Percentiles rank a stretch among this genome's conserved stretches.
Evolutionary conservation across 805 yeast genomes (phyloP).

Genomic region (Starmerella floricola): DNA sequence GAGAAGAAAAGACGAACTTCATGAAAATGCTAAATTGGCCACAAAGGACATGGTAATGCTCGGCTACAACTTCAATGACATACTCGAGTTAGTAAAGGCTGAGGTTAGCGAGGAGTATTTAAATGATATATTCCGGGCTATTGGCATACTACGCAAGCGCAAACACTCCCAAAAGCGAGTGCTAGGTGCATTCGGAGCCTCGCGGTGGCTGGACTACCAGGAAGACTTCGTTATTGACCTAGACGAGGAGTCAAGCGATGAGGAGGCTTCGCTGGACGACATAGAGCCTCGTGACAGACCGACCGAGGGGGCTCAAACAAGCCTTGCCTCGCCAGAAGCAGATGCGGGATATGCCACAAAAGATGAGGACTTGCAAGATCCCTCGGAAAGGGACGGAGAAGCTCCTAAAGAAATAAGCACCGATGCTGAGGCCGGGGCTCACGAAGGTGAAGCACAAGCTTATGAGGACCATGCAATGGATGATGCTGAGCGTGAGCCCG

Average conservation of each 20-base stretch:
- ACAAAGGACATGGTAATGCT: constrained; percentile 19
- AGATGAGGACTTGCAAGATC: background rate
- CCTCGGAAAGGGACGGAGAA: no score
- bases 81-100: constrained; percentile 9
- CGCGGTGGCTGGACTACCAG: constrained; percentile 15
- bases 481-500: background rate
- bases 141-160: constrained; percentile 2
- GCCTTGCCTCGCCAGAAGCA: no score
- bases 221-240: constrained; percentile 1
- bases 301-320: no score
- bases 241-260: constrained; percentile 2
- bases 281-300: background rate
- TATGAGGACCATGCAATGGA: background rate
- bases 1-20: background rate
- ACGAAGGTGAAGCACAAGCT: background rate
- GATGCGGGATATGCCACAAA: background rate
- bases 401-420: no score
- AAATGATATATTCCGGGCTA: constrained; percentile 4
- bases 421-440: background rate
- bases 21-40: constrained; percentile 18
- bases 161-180: background rate
- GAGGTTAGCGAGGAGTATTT: constrained; percentile 12
- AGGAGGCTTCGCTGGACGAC: background rate
- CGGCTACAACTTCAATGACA: constrained; percentile 25
- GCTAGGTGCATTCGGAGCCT: constrained; percentile 11